Conservation (phyloP, 2,329 filamentous ascomycete species). For the Fusarium compactum region DNA sequence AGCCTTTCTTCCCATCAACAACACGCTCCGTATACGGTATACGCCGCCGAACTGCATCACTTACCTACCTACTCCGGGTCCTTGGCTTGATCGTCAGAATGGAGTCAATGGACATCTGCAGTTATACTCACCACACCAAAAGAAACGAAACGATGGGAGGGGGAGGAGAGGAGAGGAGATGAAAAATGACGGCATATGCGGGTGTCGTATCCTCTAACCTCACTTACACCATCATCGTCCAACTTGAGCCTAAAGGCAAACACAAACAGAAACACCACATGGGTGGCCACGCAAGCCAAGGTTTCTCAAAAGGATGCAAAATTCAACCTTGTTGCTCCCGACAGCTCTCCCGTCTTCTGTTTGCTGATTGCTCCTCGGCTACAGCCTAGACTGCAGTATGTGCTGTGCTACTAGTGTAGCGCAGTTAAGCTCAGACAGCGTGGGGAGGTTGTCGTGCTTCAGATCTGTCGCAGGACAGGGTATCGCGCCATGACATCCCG, state of each 20-base stretch:
- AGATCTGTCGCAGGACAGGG: conserved; percentile 62
- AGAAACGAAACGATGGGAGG: conserved; percentile 1
- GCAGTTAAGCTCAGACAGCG: conserved; percentile 39
- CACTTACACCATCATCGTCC: conserved; percentile 10
- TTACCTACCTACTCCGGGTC: background rate
- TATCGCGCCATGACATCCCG: conserved; percentile 37
- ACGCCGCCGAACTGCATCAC: conserved; percentile 20
- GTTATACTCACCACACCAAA: background rate
- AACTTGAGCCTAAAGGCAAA: conserved; percentile 22
- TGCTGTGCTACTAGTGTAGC: conserved; percentile 19
- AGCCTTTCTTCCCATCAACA: conserved; percentile 40
- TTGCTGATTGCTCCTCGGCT: conserved; percentile 8
- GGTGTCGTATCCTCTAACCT: conserved; percentile 9
- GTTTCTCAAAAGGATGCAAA: conserved; percentile 30
- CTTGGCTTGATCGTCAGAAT: background rate
- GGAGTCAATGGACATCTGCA: background rate
- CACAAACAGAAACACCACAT: conserved; percentile 10
- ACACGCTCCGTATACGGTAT: conserved; percentile 22
- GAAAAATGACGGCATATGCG: background rate
- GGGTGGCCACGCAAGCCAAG: conserved; percentile 20
- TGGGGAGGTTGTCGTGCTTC: conserved; percentile 55
- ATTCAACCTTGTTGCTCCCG: conserved; percentile 23
- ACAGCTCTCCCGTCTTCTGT: conserved; percentile 2
- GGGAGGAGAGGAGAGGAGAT: background rate
- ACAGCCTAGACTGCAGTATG: background rate